Evolutionary conservation across 2,329 filamentous ascomycete genomes (phyloP).

Genomic region (Diaporthe velutina): DNA sequence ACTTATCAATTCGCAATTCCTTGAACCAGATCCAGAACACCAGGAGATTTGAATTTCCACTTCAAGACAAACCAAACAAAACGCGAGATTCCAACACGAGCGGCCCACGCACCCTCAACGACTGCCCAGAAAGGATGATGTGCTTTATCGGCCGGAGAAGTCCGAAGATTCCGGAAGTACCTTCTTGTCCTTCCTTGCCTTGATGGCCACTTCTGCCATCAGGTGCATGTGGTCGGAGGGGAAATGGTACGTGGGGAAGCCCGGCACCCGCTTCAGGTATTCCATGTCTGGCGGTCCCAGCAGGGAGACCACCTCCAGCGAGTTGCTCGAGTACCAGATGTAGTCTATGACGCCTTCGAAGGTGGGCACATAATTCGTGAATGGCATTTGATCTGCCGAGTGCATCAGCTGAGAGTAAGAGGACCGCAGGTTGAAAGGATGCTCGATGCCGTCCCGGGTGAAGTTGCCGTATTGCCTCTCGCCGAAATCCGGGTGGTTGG

Average conservation of each 20-base stretch:
- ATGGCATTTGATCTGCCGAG: conserved; percentile 85
- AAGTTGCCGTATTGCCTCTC: conserved; percentile 92
- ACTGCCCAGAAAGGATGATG: conserved; percentile 30
- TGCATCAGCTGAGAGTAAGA: conserved; percentile 87
- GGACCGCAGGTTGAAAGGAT: conserved; percentile 94
- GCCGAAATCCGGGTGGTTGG: conserved; percentile 83
- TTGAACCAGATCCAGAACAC: conserved; percentile 41
- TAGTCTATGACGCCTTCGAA: conserved; percentile 96
- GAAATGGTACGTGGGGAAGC: conserved; percentile 95
- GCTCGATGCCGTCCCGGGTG: conserved; percentile 90
- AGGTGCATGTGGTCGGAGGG: conserved; percentile 93
- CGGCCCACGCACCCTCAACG: conserved; percentile 14
- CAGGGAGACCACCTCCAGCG: conserved; percentile 84
- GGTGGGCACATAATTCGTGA: conserved; percentile 97
- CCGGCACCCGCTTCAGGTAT: conserved; percentile 87
- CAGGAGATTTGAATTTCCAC: conserved; percentile 30
- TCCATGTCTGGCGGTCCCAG: conserved; percentile 89
- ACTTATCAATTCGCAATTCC: conserved; percentile 34
- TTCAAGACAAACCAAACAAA: conserved; percentile 39
- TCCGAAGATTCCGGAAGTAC: conserved; percentile 69
- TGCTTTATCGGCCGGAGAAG: conserved; percentile 53
- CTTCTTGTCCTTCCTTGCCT: conserved; percentile 87
- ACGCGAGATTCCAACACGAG: conserved; percentile 37
- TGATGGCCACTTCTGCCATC: conserved; percentile 90
- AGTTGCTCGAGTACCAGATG: conserved; percentile 96